Evolutionary conservation across 139 green algal genomes (phyloP).

Genomic region (Micractinium conductrix): DNA sequence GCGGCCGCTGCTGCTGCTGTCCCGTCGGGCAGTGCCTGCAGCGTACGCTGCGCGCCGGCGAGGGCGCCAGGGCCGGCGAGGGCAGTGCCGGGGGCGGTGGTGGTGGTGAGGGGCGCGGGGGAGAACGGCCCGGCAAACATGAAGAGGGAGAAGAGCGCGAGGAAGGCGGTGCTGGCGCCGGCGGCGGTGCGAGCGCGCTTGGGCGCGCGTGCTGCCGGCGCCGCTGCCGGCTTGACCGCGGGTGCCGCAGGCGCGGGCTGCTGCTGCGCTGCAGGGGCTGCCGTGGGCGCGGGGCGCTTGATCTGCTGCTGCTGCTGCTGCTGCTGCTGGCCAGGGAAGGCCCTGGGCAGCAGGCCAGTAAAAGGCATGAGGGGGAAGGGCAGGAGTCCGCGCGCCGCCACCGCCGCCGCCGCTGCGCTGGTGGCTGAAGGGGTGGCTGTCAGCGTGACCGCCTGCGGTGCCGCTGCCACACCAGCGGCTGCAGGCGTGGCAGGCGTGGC

Average conservation of each 20-base stretch:
- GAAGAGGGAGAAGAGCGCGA: slow-evolving; percentile 63
- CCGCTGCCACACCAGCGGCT: no score
- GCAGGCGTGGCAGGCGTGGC: background rate
- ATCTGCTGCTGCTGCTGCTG: background rate
- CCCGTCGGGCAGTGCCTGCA: slow-evolving; percentile 10
- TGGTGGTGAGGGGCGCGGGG: background rate
- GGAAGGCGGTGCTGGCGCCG: slow-evolving; percentile 48
- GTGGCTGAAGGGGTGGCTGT: background rate
- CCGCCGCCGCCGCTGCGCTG: background rate
- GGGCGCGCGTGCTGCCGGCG: background rate
- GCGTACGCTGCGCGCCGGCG: background rate
- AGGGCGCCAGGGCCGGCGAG: no score
- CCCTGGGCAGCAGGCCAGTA: background rate
- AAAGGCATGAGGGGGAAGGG: slow-evolving; percentile 18
- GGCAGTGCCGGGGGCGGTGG: background rate
- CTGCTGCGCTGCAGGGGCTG: background rate
- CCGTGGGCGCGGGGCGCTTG: background rate
- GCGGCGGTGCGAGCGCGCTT: slow-evolving; percentile 36
- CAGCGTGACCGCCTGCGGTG: background rate
- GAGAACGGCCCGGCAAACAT: slow-evolving; percentile 52
- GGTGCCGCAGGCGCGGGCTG: background rate
- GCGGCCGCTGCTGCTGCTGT: background rate
- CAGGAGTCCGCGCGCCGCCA: background rate
- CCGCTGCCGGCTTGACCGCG: background rate
- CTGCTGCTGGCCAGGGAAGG: background rate